Conservation (phyloP, 768 basidiomycete species). For the Tricholoma bakamatsutake region DNA sequence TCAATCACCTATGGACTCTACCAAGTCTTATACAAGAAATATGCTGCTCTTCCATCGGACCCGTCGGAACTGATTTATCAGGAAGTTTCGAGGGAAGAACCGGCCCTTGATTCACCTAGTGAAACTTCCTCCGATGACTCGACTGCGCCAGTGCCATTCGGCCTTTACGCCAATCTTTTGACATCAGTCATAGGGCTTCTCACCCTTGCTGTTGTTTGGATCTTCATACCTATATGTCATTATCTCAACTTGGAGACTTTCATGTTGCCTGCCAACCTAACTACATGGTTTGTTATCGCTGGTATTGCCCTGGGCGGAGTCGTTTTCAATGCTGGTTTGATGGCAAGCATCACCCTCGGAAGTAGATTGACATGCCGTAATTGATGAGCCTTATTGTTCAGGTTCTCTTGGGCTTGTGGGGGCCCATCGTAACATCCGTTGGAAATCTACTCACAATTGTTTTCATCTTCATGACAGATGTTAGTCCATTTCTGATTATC, state of each 20-base stretch:
- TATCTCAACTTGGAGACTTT: conserved; percentile 61
- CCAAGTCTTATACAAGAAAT: conserved; percentile 81
- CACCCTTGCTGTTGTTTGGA: conserved; percentile 72
- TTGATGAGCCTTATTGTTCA: conserved; percentile 22
- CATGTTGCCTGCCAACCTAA: conserved; percentile 47
- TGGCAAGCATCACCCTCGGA: conserved; percentile 44
- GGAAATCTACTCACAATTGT: conserved; percentile 95
- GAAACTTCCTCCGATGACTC: conserved; percentile 17
- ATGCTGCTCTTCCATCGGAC: conserved; percentile 65
- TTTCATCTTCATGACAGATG: conserved; percentile 76
- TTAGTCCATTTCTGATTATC: conserved; percentile 22
- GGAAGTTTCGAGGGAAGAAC: conserved; percentile 32
- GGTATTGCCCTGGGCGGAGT: conserved; percentile 71
- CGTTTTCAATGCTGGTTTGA: conserved; percentile 79
- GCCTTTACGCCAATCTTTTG: conserved; percentile 77
- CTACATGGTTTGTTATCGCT: conserved; percentile 45
- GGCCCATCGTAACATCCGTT: conserved; percentile 82
- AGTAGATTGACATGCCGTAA: neutral
- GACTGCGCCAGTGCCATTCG: conserved; percentile 67
- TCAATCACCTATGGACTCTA: conserved; percentile 72
- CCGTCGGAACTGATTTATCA: conserved; percentile 46
- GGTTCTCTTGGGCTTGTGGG: conserved; percentile 82
- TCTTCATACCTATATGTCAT: conserved; percentile 73
- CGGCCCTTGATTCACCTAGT: conserved; percentile 8
- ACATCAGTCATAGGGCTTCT: conserved; percentile 76